phyloP scores from a whole-genome alignment of 163 green algal species.

The Dunaliella salina region DNA sequence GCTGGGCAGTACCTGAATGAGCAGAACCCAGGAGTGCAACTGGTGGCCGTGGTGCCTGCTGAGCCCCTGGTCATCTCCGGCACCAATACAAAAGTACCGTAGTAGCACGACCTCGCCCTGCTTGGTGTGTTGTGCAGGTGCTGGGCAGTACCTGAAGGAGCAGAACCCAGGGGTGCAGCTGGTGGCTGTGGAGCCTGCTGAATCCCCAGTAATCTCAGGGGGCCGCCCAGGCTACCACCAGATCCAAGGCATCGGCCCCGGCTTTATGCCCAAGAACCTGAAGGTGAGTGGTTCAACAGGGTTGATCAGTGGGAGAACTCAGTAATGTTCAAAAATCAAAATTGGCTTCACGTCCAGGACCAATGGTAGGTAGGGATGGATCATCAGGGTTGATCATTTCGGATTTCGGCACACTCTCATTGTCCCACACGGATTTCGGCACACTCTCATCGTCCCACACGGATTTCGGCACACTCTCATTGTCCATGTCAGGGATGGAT shows the following conservation, averaged over 20 bases:
- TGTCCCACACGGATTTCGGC: background rate
- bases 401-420: no score
- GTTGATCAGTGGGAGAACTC: no score
- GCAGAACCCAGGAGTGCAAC: slow-evolving; percentile 56
- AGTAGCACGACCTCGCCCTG: no score
- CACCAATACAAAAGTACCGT: no score
- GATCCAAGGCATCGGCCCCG: slow-evolving; percentile 88
- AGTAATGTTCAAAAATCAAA: no score
- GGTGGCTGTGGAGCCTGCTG: slow-evolving; percentile 79
- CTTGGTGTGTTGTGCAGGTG: slow-evolving; percentile 19
- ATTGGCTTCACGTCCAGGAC: no score
- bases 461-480: no score
- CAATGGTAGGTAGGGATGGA: no score
- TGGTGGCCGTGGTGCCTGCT: slow-evolving; percentile 79
- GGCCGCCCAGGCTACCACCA: slow-evolving; percentile 74
- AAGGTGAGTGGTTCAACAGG: slow-evolving; percentile 1
- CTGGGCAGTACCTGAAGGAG: slow-evolving; percentile 55
- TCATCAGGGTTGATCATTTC: no score
- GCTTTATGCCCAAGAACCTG: slow-evolving; percentile 73
- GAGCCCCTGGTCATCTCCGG: slow-evolving; percentile 70
- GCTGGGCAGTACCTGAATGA: slow-evolving; percentile 56
- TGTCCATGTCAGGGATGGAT: no score
- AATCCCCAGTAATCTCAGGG: slow-evolving; percentile 66
- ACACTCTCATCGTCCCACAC: no score
- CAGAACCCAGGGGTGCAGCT: slow-evolving; percentile 62